Conservation (phyloP, 805 yeast species). For the Yarrowia hollandica region DNA sequence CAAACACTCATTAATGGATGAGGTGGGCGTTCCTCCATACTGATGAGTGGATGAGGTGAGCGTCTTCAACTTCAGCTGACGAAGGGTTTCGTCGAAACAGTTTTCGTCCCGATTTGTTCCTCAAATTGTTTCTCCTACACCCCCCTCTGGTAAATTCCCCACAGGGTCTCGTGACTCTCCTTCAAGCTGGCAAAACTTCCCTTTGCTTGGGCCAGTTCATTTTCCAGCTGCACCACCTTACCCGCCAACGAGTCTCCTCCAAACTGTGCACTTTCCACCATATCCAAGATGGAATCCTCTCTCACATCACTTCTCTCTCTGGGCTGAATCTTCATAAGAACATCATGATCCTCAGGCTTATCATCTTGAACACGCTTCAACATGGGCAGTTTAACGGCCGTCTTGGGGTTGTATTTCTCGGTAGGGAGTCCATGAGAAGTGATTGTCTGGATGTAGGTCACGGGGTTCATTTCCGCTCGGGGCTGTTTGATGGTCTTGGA, state of each 20-base stretch:
- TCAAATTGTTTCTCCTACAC: background rate
- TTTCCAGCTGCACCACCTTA: slow-evolving; percentile 18
- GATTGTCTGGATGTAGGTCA: slow-evolving; percentile 26
- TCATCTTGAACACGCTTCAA: slow-evolving; percentile 20
- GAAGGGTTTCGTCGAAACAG: no score
- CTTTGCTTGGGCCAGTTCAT: slow-evolving; percentile 12
- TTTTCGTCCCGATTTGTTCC: background rate
- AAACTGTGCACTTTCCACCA: slow-evolving; percentile 23
- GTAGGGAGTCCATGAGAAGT: slow-evolving; percentile 23
- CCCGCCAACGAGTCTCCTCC: slow-evolving; percentile 24
- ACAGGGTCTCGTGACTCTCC: slow-evolving; percentile 15
- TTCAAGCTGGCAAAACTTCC: slow-evolving; percentile 8
- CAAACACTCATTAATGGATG: no score
- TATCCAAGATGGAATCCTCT: background rate
- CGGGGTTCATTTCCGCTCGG: slow-evolving; percentile 33
- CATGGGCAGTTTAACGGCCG: slow-evolving; percentile 28
- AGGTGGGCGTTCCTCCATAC: no score
- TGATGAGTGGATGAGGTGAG: no score
- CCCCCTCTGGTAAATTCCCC: slow-evolving; percentile 15
- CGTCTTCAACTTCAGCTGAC: no score
- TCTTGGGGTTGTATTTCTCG: slow-evolving; percentile 26
- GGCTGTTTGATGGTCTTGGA: slow-evolving; percentile 36
- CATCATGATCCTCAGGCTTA: slow-evolving; percentile 8
- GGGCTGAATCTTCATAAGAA: background rate
- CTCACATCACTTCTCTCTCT: background rate